phyloP scores from a whole-genome alignment of 176 grass and related monocot species.

The Themeda triandra region DNA sequence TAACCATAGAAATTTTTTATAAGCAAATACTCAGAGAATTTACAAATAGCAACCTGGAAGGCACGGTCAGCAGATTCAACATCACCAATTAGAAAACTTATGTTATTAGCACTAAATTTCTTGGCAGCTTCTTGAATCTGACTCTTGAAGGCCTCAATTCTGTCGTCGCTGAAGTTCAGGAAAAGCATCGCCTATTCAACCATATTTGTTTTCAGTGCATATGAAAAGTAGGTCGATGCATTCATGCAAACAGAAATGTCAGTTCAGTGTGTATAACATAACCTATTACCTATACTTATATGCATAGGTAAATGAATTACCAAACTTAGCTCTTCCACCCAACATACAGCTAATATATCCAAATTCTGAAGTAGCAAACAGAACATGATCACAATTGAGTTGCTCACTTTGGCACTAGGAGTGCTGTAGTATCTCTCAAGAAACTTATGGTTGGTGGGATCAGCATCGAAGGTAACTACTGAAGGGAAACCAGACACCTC shows the following conservation, averaged over 20 bases:
- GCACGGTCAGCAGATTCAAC: slow-evolving; percentile 48
- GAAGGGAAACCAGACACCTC: slow-evolving; percentile 65
- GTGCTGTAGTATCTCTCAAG: slow-evolving; percentile 68
- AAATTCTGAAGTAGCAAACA: slow-evolving; percentile 16
- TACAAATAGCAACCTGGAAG: slow-evolving; percentile 62
- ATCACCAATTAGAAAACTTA: slow-evolving; percentile 89
- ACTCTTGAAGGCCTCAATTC: slow-evolving; percentile 58
- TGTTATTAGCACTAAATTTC: slow-evolving; percentile 60
- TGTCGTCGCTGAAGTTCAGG: slow-evolving; percentile 55
- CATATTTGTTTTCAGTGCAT: background rate
- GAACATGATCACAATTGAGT: background rate
- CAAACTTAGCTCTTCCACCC: background rate
- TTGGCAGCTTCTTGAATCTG: slow-evolving; percentile 60
- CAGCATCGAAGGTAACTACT: slow-evolving; percentile 54
- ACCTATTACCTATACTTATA: background rate
- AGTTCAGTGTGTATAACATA: background rate
- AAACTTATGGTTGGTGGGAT: slow-evolving; percentile 69
- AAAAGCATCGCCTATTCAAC: slow-evolving; percentile 87
- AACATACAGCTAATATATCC: background rate
- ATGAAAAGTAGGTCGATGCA: background rate
- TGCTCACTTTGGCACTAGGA: slow-evolving; percentile 67
- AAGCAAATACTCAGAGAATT: background rate
- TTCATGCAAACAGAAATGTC: background rate
- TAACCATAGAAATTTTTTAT: background rate
- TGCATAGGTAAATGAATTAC: slow-evolving; percentile 21